Evolutionary conservation across 192 early-diverging fungal species (phyloP).

Genomic region (Glomus cerebriforme): DNA sequence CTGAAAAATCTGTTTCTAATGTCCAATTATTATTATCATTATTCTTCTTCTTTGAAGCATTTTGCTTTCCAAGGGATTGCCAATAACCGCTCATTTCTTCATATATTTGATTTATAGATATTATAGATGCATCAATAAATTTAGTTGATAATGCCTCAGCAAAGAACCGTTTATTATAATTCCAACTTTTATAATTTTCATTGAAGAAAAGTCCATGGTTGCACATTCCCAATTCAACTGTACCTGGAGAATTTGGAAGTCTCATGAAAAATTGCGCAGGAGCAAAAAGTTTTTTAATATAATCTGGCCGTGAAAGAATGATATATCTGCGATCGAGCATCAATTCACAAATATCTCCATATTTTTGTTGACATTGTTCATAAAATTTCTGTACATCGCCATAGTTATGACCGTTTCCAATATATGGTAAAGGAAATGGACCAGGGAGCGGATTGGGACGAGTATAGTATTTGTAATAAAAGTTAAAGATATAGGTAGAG

Average conservation of each 20-base stretch:
- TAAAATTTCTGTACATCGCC: neutral
- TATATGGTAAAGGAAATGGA: slow-evolving; percentile 3
- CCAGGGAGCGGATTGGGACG: slow-evolving; percentile 1
- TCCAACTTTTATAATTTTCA: neutral
- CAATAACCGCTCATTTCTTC: slow-evolving; percentile 11
- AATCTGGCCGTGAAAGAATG: slow-evolving; percentile 5
- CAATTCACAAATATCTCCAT: slow-evolving; percentile 19
- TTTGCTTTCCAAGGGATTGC: slow-evolving; percentile 6
- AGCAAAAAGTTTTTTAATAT: slow-evolving; percentile 2
- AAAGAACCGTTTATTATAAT: neutral
- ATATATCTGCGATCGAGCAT: neutral
- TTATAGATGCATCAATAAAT: neutral
- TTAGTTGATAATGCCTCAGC: neutral
- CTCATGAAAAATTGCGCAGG: neutral
- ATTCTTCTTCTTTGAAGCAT: neutral
- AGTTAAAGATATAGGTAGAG: neutral
- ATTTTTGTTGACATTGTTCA: slow-evolving; percentile 6
- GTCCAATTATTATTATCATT: neutral
- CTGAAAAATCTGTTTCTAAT: slow-evolving; percentile 6
- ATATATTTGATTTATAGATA: neutral
- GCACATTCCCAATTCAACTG: neutral
- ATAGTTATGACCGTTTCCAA: neutral
- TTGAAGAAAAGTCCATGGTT: neutral
- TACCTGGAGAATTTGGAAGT: neutral
- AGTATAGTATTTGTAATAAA: slow-evolving; percentile 3